Conservation (phyloP, 2,329 filamentous ascomycete species). For the Immersiporthe knoxdaviesiana region DNA sequence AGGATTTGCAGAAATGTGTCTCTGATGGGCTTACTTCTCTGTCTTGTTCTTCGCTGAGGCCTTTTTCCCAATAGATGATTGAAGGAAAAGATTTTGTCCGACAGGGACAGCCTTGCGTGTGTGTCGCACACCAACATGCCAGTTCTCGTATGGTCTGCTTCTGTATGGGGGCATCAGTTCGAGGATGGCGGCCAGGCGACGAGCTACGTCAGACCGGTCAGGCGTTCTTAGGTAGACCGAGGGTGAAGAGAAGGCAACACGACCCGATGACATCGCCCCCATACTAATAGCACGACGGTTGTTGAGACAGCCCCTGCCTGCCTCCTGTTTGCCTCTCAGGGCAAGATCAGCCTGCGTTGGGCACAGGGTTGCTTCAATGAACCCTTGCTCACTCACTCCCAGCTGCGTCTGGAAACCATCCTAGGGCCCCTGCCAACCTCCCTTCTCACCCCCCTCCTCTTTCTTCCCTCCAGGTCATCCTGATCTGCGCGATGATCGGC, state of each 20-base stretch:
- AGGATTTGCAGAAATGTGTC: not conserved
- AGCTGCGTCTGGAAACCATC: not conserved
- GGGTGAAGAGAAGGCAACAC: not conserved
- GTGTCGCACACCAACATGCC: slow-evolving; percentile 21
- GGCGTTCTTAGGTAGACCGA: not conserved
- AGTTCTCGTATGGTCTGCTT: slow-evolving; percentile 8
- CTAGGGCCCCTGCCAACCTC: too few species aligned
- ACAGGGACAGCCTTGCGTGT: slow-evolving; percentile 3
- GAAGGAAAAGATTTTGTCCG: slow-evolving; percentile 29
- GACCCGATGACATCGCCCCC: not conserved
- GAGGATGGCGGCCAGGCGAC: not conserved
- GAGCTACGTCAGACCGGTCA: slow-evolving; percentile 16
- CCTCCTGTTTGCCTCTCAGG: not conserved
- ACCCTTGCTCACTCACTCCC: not conserved
- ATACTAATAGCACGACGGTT: not conserved
- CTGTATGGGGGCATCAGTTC: slow-evolving; percentile 20
- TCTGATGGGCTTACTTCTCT: not conserved
- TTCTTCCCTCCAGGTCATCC: not conserved
- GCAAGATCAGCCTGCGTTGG: not conserved
- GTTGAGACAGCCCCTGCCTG: not conserved
- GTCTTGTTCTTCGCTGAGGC: not conserved
- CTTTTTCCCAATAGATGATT: slow-evolving; percentile 14
- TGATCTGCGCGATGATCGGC: not conserved
- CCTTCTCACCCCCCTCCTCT: too few species aligned
- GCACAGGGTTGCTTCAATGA: not conserved